phyloP scores from a whole-genome alignment of 2,329 filamentous ascomycete species.

The Xylariales sp. region DNA sequence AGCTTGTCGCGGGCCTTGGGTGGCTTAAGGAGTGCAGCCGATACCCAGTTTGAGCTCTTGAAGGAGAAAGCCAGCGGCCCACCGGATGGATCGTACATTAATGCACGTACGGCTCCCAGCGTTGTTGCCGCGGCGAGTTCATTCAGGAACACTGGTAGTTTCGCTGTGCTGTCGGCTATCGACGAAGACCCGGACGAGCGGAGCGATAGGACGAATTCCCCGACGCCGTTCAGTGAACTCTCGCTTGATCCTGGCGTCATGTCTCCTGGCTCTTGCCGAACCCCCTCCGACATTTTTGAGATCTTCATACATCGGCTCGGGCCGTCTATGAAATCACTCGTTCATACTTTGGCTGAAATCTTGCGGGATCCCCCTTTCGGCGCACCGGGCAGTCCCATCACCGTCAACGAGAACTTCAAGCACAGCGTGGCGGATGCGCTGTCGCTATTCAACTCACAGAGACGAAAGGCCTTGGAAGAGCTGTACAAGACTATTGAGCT shows the following conservation, averaged over 20 bases:
- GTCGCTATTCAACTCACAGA: constrained; percentile 70
- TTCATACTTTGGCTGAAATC: constrained; percentile 83
- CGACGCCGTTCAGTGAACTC: constrained; percentile 10
- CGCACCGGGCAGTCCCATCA: constrained; percentile 62
- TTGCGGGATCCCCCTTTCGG: constrained; percentile 84
- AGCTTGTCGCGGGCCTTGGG: constrained; percentile 83
- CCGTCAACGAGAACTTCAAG: constrained; percentile 74
- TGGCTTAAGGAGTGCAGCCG: constrained; percentile 82
- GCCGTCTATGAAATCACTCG: constrained; percentile 94
- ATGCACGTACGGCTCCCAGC: constrained; percentile 22
- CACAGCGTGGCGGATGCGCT: constrained; percentile 78
- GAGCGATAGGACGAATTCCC: constrained; percentile 40
- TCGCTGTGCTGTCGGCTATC: constrained; percentile 52
- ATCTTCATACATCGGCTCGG: constrained; percentile 85
- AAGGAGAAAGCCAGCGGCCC: constrained; percentile 49
- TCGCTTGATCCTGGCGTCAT: constrained; percentile 7
- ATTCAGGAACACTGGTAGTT: constrained; percentile 32
- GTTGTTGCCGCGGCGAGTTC: constrained; percentile 18
- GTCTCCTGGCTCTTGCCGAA: constrained; percentile 35
- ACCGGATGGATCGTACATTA: constrained; percentile 22
- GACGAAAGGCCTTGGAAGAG: constrained; percentile 69
- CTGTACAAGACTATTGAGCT: constrained; percentile 79
- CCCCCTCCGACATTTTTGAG: constrained; percentile 82
- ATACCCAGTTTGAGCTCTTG: constrained; percentile 82
- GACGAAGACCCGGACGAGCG: constrained; percentile 58